Evolutionary conservation across 1,284 basidiomycete species (phyloP).

Genomic region (Golubevia sp.): DNA sequence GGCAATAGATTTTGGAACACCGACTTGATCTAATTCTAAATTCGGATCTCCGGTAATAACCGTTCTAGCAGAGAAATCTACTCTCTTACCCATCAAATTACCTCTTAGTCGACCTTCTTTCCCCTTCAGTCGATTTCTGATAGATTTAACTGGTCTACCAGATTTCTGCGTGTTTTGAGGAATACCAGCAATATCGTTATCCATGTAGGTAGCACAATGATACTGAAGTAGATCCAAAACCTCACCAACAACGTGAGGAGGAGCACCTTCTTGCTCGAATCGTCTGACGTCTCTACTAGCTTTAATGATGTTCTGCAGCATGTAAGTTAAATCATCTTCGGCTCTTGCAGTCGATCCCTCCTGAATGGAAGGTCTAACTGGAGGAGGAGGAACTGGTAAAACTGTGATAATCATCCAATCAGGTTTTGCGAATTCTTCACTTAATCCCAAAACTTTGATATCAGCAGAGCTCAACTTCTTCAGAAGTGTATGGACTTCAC

Average conservation of each 20-base stretch:
- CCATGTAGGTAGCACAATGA: constrained; percentile 99
- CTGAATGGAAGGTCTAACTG: constrained; percentile 94
- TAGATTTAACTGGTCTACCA: constrained; percentile 96
- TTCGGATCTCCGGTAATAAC: constrained; percentile 99
- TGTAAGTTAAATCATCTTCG: constrained; percentile 98
- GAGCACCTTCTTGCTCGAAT: constrained; percentile 95
- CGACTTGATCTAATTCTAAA: constrained; percentile 93
- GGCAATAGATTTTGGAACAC: constrained; percentile 94
- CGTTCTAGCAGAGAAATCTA: constrained; percentile 98
- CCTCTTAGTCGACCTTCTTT: constrained; percentile 98
- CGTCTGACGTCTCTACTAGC: constrained; percentile 88
- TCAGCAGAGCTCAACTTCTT: constrained; percentile 80
- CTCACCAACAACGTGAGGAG: constrained; percentile 91
- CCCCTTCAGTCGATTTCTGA: constrained; percentile 95
- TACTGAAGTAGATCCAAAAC: constrained; percentile 95
- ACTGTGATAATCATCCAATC: constrained; percentile 99
- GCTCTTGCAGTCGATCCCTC: constrained; percentile 95
- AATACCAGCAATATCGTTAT: constrained; percentile 98
- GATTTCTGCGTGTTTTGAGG: constrained; percentile 97
- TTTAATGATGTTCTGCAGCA: constrained; percentile 95
- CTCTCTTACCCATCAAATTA: constrained; percentile 99
- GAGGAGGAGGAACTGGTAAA: constrained; percentile 94
- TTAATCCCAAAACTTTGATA: constrained; percentile 87
- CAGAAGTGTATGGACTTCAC: constrained; percentile 73
- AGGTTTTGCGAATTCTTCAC: constrained; percentile 92